A percentile compares a stretch with the other conserved stretches of the same genome.
These are phyloP conservation scores for Botrytis squamosa DNA, from an alignment of 2,329 filamentous ascomycete species.

Conservation along the genomic window DNA sequence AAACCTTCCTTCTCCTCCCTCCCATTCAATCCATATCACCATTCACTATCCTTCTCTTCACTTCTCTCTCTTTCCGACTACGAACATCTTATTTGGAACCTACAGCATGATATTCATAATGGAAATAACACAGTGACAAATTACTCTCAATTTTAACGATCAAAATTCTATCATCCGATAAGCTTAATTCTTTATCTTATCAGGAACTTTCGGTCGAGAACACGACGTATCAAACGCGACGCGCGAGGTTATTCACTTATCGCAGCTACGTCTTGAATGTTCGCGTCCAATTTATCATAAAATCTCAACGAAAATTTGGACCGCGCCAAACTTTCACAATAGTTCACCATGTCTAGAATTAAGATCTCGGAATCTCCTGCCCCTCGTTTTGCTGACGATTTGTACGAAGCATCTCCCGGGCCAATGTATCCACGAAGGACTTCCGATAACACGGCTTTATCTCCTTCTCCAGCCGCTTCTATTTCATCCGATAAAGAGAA, in stretches of 20 bases:
- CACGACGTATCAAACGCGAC: background rate
- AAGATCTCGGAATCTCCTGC: constrained; percentile 35
- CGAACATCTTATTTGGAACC: background rate
- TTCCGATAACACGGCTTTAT: constrained; percentile 32
- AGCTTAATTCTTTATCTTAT: background rate
- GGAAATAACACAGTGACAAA: background rate
- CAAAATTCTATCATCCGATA: background rate
- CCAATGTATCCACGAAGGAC: constrained; percentile 27
- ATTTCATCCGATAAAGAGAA: constrained; percentile 52
- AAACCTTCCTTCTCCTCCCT: background rate
- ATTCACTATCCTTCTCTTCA: background rate
- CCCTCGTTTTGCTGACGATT: constrained; percentile 32
- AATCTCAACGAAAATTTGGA: background rate
- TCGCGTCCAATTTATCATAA: background rate
- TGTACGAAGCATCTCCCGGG: constrained; percentile 37
- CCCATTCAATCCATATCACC: background rate
- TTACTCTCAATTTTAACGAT: background rate
- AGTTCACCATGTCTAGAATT: constrained; percentile 30
- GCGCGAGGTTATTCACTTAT: background rate
- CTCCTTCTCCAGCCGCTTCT: constrained; percentile 38
- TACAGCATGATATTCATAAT: background rate
- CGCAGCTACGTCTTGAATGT: background rate
- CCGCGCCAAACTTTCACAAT: background rate
- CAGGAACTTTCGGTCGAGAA: background rate
- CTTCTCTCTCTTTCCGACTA: background rate